Evolutionary conservation across 768 basidiomycete species (phyloP).

Genomic region (Boletellus ananas): DNA sequence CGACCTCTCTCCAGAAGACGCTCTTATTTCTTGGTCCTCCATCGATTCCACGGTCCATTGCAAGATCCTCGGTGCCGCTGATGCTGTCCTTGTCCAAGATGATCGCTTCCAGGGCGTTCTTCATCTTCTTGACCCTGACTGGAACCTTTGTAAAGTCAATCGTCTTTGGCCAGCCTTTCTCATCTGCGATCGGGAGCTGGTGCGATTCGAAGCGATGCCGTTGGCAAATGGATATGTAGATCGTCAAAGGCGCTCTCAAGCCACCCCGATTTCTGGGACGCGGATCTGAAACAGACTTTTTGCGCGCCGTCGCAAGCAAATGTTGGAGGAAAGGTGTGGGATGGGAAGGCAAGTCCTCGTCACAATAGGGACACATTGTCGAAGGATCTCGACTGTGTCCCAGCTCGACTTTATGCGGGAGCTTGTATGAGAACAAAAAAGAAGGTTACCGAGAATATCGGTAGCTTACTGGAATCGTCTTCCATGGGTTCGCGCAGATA

Average conservation of each 20-base stretch:
- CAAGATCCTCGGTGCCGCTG: slow-evolving; percentile 19
- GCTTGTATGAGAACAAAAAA: not conserved
- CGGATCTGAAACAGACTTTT: slow-evolving; percentile 56
- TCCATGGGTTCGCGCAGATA: slow-evolving; percentile 24
- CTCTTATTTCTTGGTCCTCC: slow-evolving; percentile 39
- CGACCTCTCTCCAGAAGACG: slow-evolving; percentile 66
- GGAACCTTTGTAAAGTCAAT: slow-evolving; percentile 63
- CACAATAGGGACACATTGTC: slow-evolving; percentile 79
- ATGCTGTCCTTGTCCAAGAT: slow-evolving; percentile 42
- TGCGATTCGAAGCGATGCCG: slow-evolving; percentile 75
- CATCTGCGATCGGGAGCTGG: slow-evolving; percentile 66
- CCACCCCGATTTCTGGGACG: slow-evolving; percentile 70
- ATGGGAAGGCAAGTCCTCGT: slow-evolving; percentile 57
- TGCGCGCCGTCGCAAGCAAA: slow-evolving; percentile 48
- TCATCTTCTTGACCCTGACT: slow-evolving; percentile 51
- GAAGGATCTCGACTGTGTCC: slow-evolving; percentile 55
- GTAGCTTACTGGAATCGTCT: slow-evolving; percentile 41
- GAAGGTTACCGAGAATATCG: not conserved
- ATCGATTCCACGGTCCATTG: not conserved
- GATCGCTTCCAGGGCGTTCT: slow-evolving; percentile 43
- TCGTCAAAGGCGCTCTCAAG: slow-evolving; percentile 44
- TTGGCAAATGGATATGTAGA: slow-evolving; percentile 68
- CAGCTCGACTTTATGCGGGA: slow-evolving; percentile 43
- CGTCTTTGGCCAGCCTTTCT: slow-evolving; percentile 70
- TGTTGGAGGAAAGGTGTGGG: slow-evolving; percentile 58